Evolutionary conservation across 305 asterid species (phyloP).

Genomic region (Monarda citriodora): DNA sequence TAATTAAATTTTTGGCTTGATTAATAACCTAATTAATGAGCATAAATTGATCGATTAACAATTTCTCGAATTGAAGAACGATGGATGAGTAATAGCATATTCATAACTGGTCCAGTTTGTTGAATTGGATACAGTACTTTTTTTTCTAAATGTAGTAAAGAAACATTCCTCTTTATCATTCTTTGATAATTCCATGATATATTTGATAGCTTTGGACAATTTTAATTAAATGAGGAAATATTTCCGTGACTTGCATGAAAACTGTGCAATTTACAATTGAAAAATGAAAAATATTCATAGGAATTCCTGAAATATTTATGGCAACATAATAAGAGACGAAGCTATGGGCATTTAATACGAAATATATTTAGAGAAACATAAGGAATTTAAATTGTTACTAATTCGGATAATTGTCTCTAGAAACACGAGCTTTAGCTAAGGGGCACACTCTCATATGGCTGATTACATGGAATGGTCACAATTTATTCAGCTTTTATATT

Average conservation of each 20-base stretch:
- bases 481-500: too few relatives aligned
- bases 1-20: too few relatives aligned
- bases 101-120: not conserved
- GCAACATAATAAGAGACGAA: not conserved
- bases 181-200: not conserved
- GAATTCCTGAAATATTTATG: not conserved
- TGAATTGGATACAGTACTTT: not conserved
- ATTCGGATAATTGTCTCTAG: too few relatives aligned
- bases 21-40: too few relatives aligned
- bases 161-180: not conserved
- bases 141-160: not conserved
- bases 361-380: not conserved
- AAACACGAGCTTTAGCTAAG: too few relatives aligned
- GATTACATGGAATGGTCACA: too few relatives aligned
- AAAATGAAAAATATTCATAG: not conserved
- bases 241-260: not conserved
- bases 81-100: not conserved
- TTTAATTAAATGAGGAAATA: conserved; percentile 1
- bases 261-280: not conserved
- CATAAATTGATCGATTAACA: too few relatives aligned
- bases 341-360: not conserved
- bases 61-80: too few relatives aligned
- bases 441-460: too few relatives aligned
- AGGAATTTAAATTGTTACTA: too few relatives aligned
- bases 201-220: not conserved